A percentile compares a stretch with the other conserved stretches of the same genome.
These are phyloP conservation scores for Phytophthora brassicae DNA, from an alignment of 352 stramenopile species.

Conservation along the genomic window DNA sequence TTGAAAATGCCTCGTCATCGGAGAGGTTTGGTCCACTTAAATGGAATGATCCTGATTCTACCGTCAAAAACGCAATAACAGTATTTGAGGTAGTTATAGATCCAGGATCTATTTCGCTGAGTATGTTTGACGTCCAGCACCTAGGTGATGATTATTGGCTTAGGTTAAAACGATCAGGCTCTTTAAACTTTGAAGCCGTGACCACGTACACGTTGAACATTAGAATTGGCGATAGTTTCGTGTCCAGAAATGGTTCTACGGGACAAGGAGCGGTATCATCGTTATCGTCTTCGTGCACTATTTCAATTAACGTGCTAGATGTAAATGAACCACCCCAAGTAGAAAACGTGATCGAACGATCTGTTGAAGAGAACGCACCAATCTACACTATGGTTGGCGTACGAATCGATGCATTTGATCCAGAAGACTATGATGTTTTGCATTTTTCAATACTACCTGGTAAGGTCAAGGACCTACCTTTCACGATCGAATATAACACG, in stretches of 20 bases:
- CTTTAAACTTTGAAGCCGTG: conserved; percentile 21
- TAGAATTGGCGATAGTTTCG: conserved; percentile 28
- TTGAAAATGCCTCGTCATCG: conserved; percentile 35
- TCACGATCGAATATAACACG: conserved; percentile 36
- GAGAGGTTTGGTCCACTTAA: conserved; percentile 28
- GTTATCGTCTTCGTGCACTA: conserved; percentile 36
- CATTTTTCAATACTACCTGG: conserved; percentile 2
- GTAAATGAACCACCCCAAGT: conserved; percentile 52
- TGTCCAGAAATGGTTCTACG: conserved; percentile 2
- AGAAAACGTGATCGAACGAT: conserved; percentile 19
- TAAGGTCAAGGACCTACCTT: conserved; percentile 23
- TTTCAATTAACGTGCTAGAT: conserved; percentile 40
- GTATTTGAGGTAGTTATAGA: conserved; percentile 44
- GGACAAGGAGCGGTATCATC: conserved; percentile 34
- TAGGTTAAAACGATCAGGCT: conserved; percentile 3
- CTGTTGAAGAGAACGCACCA: conserved; percentile 40
- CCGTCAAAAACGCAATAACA: conserved; percentile 42
- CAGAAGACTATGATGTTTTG: conserved; percentile 18
- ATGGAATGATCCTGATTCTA: conserved; percentile 46
- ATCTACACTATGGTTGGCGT: conserved; percentile 13
- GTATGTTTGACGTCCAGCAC: conserved; percentile 14
- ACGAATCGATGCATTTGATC: conserved; percentile 22
- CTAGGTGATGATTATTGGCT: conserved; percentile 18
- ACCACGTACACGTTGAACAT: conserved; percentile 2
- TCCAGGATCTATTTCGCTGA: conserved; percentile 8